Evolutionary conservation across 1,284 basidiomycete species (phyloP).

Genomic region (Tilletia caries): DNA sequence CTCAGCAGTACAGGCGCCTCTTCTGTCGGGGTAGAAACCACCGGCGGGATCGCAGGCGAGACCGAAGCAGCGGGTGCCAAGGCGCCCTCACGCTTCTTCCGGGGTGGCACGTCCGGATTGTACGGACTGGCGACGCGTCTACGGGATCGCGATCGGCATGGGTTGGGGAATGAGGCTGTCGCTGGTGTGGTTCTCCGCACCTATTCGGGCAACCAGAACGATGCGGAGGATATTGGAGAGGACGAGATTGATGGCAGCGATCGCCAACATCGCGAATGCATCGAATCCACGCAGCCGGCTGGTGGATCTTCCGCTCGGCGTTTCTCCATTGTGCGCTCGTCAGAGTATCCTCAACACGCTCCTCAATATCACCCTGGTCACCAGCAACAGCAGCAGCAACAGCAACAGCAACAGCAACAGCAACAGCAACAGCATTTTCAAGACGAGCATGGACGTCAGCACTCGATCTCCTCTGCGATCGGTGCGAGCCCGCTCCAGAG

Average conservation of each 20-base stretch:
- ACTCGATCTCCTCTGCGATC: not conserved
- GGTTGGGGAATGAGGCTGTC: not conserved
- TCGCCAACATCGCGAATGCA: not conserved
- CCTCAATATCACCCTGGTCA: not conserved
- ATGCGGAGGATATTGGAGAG: not conserved
- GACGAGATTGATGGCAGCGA: not conserved
- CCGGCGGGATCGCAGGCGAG: not conserved
- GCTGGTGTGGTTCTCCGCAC: not conserved
- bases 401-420: not conserved
- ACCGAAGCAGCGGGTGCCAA: not conserved
- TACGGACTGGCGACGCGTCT: slow-evolving; percentile 6
- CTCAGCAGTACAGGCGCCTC: no score
- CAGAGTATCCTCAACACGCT: not conserved
- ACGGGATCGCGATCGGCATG: slow-evolving; percentile 9
- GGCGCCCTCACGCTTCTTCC: not conserved
- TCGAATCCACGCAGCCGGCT: not conserved
- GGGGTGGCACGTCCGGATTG: not conserved
- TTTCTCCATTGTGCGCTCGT: not conserved
- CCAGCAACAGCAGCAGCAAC: not conserved
- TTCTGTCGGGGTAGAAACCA: no score
- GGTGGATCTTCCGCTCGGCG: not conserved
- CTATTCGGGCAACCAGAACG: not conserved
- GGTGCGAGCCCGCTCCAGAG: not conserved
- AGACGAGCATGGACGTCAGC: no score
- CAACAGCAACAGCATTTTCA: no score